These are phyloP conservation scores for Asterophora parasitica DNA, from an alignment of 768 basidiomycete genomes.

Conservation along the genomic window DNA sequence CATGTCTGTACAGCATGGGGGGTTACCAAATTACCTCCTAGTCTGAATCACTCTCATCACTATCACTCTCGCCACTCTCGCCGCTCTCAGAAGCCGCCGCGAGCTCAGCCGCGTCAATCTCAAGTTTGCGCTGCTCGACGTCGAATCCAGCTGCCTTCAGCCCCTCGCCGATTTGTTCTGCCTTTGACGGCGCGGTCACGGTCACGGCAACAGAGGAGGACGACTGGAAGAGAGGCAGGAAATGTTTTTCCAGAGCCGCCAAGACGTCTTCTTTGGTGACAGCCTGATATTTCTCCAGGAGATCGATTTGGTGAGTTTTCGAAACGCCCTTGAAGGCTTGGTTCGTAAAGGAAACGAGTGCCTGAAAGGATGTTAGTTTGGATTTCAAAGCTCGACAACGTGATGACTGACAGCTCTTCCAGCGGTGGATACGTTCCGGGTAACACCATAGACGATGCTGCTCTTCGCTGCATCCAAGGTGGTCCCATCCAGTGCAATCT, in stretches of 20 bases:
- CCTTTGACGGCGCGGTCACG: constrained; percentile 79
- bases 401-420: constrained; percentile 69
- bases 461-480: constrained; percentile 90
- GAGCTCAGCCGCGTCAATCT: constrained; percentile 51
- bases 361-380: constrained; percentile 37
- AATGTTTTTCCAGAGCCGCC: constrained; percentile 59
- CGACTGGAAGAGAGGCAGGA: constrained; percentile 82
- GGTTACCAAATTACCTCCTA: constrained; percentile 3
- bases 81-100: constrained; percentile 29
- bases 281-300: constrained; percentile 76
- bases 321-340: constrained; percentile 86
- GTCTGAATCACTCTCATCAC: constrained; percentile 23
- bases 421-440: constrained; percentile 78
- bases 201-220: constrained; percentile 74
- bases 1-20: neutral
- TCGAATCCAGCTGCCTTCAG: constrained; percentile 69
- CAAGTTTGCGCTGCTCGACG: constrained; percentile 67
- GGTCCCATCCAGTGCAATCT: constrained; percentile 80
- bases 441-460: constrained; percentile 80
- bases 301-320: constrained; percentile 65
- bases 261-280: constrained; percentile 79
- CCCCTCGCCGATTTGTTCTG: constrained; percentile 61
- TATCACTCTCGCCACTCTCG: constrained; percentile 25
- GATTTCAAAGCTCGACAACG: neutral
- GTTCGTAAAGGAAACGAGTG: constrained; percentile 79